These are phyloP conservation scores for Candida sakaeoensis DNA, from an alignment of 805 yeast species.

Conservation along the genomic window DNA sequence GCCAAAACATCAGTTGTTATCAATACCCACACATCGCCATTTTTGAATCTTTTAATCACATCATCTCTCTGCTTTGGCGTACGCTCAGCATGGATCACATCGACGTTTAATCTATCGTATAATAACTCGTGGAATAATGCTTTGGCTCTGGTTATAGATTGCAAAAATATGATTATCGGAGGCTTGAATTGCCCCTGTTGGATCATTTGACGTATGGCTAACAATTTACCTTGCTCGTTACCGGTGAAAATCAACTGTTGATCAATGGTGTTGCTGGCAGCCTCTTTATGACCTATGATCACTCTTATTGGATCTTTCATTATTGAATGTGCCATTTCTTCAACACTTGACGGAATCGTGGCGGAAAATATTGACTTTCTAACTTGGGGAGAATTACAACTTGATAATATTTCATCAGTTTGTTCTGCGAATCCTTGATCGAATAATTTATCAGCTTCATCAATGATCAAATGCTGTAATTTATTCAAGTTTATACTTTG, in stretches of 20 bases:
- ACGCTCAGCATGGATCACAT: slow-evolving; percentile 93
- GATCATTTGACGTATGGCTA: slow-evolving; percentile 87
- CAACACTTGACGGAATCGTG: slow-evolving; percentile 90
- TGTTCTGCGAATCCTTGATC: slow-evolving; percentile 86
- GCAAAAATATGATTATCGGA: slow-evolving; percentile 88
- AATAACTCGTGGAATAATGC: slow-evolving; percentile 90
- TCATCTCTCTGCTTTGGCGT: slow-evolving; percentile 84
- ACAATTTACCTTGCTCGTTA: slow-evolving; percentile 88
- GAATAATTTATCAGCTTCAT: slow-evolving; percentile 93
- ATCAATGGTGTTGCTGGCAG: slow-evolving; percentile 79
- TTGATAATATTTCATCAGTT: slow-evolving; percentile 76
- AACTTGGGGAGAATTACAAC: slow-evolving; percentile 48
- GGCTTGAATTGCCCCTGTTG: slow-evolving; percentile 84
- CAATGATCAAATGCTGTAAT: slow-evolving; percentile 78
- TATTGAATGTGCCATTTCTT: slow-evolving; percentile 77
- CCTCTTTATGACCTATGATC: slow-evolving; percentile 90
- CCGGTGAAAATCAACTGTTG: slow-evolving; percentile 87
- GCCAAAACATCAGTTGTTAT: slow-evolving; percentile 95
- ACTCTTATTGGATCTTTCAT: slow-evolving; percentile 85
- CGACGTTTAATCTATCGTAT: slow-evolving; percentile 89
- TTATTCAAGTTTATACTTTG: slow-evolving; percentile 56
- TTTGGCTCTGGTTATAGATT: slow-evolving; percentile 89
- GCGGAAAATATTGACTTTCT: slow-evolving; percentile 89
- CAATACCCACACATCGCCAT: slow-evolving; percentile 92
- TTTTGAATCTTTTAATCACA: slow-evolving; percentile 77